Conservation (phyloP, 352 stramenopile species). For the Nothophytophthora sp. region DNA sequence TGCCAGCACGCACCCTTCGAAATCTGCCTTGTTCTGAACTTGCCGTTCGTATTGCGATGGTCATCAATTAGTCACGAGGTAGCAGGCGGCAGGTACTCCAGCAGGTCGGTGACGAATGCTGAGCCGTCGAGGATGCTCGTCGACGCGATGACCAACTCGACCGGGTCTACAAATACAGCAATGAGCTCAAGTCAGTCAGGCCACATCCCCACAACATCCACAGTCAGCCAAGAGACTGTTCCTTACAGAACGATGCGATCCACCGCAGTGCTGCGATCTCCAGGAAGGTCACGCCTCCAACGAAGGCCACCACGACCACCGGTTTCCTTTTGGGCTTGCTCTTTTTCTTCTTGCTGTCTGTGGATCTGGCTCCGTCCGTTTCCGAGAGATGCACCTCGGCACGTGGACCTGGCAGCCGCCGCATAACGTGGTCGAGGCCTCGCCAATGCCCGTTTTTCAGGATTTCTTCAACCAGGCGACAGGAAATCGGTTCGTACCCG, state of each 20-base stretch:
- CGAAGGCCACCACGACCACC: constrained; percentile 65
- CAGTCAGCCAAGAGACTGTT: no score
- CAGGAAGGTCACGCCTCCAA: constrained; percentile 69
- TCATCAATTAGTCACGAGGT: constrained; percentile 9
- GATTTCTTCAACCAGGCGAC: constrained; percentile 67
- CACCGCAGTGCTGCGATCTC: constrained; percentile 78
- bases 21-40: neutral
- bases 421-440: constrained; percentile 49
- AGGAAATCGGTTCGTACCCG: constrained; percentile 72
- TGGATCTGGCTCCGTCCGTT: no score
- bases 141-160: constrained; percentile 60
- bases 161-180: constrained; percentile 34
- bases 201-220: neutral
- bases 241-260: constrained; percentile 67
- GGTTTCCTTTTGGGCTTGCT: constrained; percentile 40
- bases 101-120: constrained; percentile 44
- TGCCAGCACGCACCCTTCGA: neutral
- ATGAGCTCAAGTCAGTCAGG: constrained; percentile 3
- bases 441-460: constrained; percentile 52
- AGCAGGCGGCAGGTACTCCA: constrained; percentile 49
- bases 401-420: constrained; percentile 46
- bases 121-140: constrained; percentile 65
- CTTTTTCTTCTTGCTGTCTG: constrained; percentile 15
- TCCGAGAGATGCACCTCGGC: constrained; percentile 46
- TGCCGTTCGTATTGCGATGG: neutral